Base-by-base conservation (phyloP, 441 rosid genomes). In the Jatropha multifida region DNA sequence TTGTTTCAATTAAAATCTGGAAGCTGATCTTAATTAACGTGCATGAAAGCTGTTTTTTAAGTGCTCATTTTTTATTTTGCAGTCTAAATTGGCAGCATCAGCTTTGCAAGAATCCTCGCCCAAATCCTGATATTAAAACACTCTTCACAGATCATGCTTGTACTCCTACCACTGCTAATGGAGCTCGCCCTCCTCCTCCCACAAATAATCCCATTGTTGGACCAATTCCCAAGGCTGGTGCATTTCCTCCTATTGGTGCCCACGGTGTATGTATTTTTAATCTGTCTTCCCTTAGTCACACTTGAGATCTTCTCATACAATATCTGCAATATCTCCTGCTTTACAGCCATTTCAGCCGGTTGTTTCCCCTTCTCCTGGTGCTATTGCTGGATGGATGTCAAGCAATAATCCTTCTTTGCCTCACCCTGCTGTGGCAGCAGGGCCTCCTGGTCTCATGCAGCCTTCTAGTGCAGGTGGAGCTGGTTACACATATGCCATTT, bases 81-180 rank as follows among this genome's bases (percentile, higher is more conserved):
- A 88, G 94, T 81, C 81, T 90, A 68, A 90, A 88, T 80, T 90
- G 91, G 94, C 94, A 90, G 79, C 94, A 90, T 73, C 92, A 90
- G 69, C 90, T 88, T 73, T 90, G 94, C 81, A 88, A 90, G 81
- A 90, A 88, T 81, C 94, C 94, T 52, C 84, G 87, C 48, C 76
- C 86, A 51, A 90, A 90, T 74, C 94, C 94, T 71, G 92, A 90
- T 74, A 90, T 90, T 54, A 90, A 88, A 79, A 90, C 94, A 11
- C 85, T 90, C 12, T 90, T 90, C 79, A 79, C 78, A 49, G 94
- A 90, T 77, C 94, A 88, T 77, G 72, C 85, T 71, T 88, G 92
- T 72, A 60, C 68, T 69, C 85, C 85, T 13, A 70, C 87, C 8
- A 52, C 85, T n/a, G 84, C 81, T 18, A 90, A 88, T 82, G 92